These are phyloP conservation scores for Circinella minor DNA, from an alignment of 371 early-diverging fungal species.

Conservation along the genomic window DNA sequence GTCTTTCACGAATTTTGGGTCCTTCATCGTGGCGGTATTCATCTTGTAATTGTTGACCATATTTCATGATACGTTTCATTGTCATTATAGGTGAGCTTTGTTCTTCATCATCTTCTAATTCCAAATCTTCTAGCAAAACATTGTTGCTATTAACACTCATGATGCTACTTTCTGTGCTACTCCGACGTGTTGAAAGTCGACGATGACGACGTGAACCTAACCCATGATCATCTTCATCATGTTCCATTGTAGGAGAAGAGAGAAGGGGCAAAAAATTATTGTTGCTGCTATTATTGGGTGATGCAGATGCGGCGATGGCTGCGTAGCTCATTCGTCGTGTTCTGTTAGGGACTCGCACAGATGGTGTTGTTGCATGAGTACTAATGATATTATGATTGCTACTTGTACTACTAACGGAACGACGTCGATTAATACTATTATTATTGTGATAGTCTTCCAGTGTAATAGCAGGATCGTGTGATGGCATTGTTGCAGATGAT, in stretches of 20 bases:
- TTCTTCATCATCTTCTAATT: conserved; percentile 29
- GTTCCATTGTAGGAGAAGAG: conserved; percentile 12
- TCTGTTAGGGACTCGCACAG: conserved; percentile 21
- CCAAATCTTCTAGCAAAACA: conserved; percentile 6
- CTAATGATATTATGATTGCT: background rate
- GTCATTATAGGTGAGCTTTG: conserved; percentile 9
- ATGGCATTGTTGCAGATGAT: background rate
- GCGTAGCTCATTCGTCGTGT: conserved; percentile 37
- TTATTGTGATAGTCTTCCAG: background rate
- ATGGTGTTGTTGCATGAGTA: conserved; percentile 12
- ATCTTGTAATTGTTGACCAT: conserved; percentile 76
- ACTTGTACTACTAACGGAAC: conserved; percentile 4
- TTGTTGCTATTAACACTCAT: conserved; percentile 13
- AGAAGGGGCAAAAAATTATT: conserved; percentile 9
- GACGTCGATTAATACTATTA: conserved; percentile 5
- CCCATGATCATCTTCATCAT: conserved; percentile 10
- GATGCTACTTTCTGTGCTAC: conserved; percentile 21
- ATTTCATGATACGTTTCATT: conserved; percentile 61
- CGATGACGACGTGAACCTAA: conserved; percentile 13
- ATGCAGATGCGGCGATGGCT: conserved; percentile 39
- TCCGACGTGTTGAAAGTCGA: conserved; percentile 17
- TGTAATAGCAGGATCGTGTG: background rate
- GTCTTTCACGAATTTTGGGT: conserved; percentile 29
- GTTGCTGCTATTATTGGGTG: conserved; percentile 19
- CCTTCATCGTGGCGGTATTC: conserved; percentile 66